Base-by-base conservation (phyloP, 768 basidiomycete genomes). In the Leccinum boreale region DNA sequence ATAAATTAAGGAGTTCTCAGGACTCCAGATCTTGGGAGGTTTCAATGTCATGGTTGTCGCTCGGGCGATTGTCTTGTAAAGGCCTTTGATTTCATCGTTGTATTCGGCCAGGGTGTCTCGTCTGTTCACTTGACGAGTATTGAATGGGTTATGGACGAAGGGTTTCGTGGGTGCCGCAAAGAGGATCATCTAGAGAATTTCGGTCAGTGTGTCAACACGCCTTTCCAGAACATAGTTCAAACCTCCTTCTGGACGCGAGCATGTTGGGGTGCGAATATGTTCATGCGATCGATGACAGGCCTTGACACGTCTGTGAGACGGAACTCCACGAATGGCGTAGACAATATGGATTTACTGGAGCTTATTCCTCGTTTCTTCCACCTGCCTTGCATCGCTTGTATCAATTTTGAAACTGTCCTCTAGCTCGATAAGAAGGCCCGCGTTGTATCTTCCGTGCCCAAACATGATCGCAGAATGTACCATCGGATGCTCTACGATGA, bases 221-320 rank as follows among this genome's bases (percentile, higher is more conserved):
- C 0, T 55, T 29, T 19, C 1, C 19, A 7, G 19, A 39, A 50
- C 4, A 36, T 12, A 19, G 4, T 5, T 15, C 58, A 19, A 44
- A 66, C 65, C 65, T 65, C 65, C 24, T 63, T 66, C 28, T 63
- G 65, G 1, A 65, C 50, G 17, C 65, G 65, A 28, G 65, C 56
- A 4, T 67, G 62, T 29, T 63, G 62, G 9, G 65, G 65, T 19
- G 65, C 65, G 5, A 64, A 66, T 47, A 57, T 46, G 33, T 65
- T 65, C 65, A 63, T 57, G 11, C 65, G 62, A 17, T 65, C 65
- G 9, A 65, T 36, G 33, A 35, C 58, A 42, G 29, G 49, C 44
- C 65, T 64, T 42, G 52, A 26, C 5, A 29, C 0, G 1, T 44
- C 36, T 44, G 42, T 66, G 45, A 60, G 50, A 52, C 33, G 14